These are phyloP conservation scores for Ogataea nonfermentans DNA, from an alignment of 805 yeast species.

Conservation along the genomic window DNA sequence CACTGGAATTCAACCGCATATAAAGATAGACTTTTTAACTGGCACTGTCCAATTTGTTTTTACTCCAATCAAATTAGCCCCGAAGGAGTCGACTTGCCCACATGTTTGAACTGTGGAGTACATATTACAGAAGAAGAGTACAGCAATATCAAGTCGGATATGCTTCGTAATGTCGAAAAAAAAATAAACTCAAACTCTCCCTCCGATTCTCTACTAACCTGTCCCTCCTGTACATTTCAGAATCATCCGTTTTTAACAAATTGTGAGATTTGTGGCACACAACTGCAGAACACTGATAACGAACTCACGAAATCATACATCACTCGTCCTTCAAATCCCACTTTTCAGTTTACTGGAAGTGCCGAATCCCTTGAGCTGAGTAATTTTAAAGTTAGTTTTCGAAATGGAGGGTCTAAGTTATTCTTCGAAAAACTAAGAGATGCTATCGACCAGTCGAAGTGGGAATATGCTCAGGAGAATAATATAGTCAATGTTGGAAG, in stretches of 20 bases:
- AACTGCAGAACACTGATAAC: no score
- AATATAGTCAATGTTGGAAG: conserved; percentile 38
- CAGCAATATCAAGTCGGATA: neutral
- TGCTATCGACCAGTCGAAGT: conserved; percentile 47
- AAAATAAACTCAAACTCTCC: no score
- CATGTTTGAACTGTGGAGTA: conserved; percentile 66
- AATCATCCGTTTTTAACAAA: conserved; percentile 75
- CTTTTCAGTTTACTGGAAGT: neutral
- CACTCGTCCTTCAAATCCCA: neutral
- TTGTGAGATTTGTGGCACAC: conserved; percentile 87
- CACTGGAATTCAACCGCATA: neutral
- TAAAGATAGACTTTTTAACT: conserved; percentile 34
- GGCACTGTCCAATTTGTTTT: conserved; percentile 93
- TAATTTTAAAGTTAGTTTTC: conserved; percentile 68
- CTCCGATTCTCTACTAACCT: conserved; percentile 16
- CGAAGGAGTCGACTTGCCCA: conserved; percentile 34
- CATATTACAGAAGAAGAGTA: conserved; percentile 32
- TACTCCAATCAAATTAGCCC: conserved; percentile 47
- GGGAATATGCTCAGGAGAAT: conserved; percentile 37
- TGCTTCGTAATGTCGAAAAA: no score
- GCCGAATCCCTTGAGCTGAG: neutral
- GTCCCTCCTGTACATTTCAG: conserved; percentile 58
- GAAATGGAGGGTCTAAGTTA: conserved; percentile 61
- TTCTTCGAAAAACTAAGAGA: conserved; percentile 48
- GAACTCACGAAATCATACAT: no score